A percentile compares a stretch with the other conserved stretches of the same genome.
Conservation (phyloP, 306 rosid genomes). For the Pterocarpus macrocarpus region DNA sequence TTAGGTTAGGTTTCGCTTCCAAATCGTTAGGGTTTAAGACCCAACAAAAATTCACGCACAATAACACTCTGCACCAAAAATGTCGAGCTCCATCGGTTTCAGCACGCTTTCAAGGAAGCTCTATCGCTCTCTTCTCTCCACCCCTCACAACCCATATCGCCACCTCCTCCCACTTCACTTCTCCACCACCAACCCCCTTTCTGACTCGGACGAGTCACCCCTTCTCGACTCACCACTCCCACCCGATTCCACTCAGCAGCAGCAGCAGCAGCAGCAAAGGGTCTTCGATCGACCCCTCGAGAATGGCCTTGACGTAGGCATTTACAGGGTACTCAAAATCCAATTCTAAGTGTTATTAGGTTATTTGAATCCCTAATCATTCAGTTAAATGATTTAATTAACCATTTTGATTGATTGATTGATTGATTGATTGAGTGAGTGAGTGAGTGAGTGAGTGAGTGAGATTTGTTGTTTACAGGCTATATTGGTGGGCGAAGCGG, state of each 20-base stretch:
- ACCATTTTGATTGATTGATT: no score
- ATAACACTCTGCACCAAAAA: background rate
- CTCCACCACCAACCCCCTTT: conserved; percentile 49
- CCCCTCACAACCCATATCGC: conserved; percentile 31
- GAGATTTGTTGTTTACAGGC: conserved; percentile 59
- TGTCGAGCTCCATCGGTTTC: conserved; percentile 52
- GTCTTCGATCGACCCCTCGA: conserved; percentile 65
- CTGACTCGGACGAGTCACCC: conserved; percentile 52
- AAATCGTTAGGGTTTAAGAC: conserved; percentile 60
- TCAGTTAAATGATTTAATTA: background rate
- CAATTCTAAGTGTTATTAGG: background rate
- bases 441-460: background rate
- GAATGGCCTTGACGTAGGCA: conserved; percentile 79
- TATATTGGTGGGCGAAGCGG: conserved; percentile 80
- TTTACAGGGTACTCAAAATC: conserved; percentile 63
- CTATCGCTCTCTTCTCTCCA: conserved; percentile 59
- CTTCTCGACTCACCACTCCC: conserved; percentile 30
- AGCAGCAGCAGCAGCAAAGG: background rate
- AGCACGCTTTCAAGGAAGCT: conserved; percentile 63
- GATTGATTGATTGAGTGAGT: no score
- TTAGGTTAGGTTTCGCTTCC: background rate
- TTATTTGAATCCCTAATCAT: no score
- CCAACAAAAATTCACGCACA: background rate
- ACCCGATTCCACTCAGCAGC: conserved; percentile 18
- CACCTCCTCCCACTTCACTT: conserved; percentile 42